Base-by-base conservation (phyloP, 139 green algal genomes). In the Zygnema cylindricum region DNA sequence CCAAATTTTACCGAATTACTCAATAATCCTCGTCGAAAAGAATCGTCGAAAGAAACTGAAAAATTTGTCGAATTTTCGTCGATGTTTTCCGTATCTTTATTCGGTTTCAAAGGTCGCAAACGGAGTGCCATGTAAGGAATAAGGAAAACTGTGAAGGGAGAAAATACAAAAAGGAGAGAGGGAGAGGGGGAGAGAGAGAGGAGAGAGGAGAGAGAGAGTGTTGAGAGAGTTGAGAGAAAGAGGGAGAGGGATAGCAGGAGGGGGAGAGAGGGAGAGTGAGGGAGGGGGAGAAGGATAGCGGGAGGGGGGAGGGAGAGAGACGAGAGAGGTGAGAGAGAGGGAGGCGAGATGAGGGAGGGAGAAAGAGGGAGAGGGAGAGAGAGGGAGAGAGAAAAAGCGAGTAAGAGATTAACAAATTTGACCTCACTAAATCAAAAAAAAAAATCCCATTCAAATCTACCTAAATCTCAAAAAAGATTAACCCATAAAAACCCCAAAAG, bases 111-210 rank as follows among this genome's bases (percentile, higher is more conserved):
- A 25, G 83, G 83, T 7, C 55, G 69, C 43, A 90, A 76, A 38
- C 86, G 76, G 11, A 86, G 43, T 11, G 86, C 86, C 86, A 90
- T 90, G 86, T 69, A 81, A 32, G 86, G 86, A 7, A 90, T 87
- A 23, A 90, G 42, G 43, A 90, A 90, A 32, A 86, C 77, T 90
- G 86, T 25, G 71, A 0, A 42, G 71, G 32, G 43, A 85, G 7
- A 7, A 11, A 21, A 7, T 36, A 81, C 36, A 81, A 81, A 81
- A 81, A 16, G 11, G 21, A n/a, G n/a, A 16, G 38, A 42, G 71
- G 38, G 71, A 79, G 71, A 11, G 39, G 1, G 41, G 1, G 77
- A 57, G 77, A 0, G 2, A 49, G 1, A 25, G 32, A 1, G 78
- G 16, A 69, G 21, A 1, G 39, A 77, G 71, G 71, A n/a, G n/a